Evolutionary conservation across 1,284 basidiomycete genomes (phyloP).

Genomic region (Pseudomicrostroma phylloplanum): DNA sequence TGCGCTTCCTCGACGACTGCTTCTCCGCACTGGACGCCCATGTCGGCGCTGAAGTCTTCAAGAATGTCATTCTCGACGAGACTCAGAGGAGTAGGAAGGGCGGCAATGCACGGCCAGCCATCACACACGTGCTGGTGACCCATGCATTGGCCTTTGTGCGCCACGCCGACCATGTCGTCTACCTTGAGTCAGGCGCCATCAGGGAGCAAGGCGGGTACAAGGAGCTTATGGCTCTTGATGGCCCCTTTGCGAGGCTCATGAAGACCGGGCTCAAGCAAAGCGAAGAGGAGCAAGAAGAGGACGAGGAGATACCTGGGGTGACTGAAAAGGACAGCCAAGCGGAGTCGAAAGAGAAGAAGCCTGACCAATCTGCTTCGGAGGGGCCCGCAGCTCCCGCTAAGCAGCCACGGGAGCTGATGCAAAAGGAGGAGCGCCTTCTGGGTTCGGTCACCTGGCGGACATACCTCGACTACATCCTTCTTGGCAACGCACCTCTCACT

Average conservation of each 20-base stretch:
- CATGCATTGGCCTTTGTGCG: slow-evolving; percentile 20
- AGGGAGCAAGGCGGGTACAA: slow-evolving; percentile 63
- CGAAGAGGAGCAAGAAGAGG: slow-evolving; percentile 43
- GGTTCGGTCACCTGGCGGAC: slow-evolving; percentile 17
- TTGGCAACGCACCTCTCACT: slow-evolving; percentile 15
- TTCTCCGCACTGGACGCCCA: slow-evolving; percentile 62
- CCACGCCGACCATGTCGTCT: slow-evolving; percentile 17
- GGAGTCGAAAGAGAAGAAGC: slow-evolving; percentile 22
- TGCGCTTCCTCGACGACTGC: slow-evolving; percentile 80
- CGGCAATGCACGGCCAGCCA: slow-evolving; percentile 11
- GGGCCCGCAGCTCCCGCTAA: background rate
- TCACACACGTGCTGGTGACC: slow-evolving; percentile 24
- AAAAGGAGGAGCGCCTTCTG: slow-evolving; percentile 18
- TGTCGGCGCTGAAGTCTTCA: slow-evolving; percentile 68
- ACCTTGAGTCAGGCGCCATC: slow-evolving; percentile 21
- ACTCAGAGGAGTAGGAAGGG: background rate
- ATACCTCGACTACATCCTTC: slow-evolving; percentile 22
- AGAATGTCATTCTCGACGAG: slow-evolving; percentile 16
- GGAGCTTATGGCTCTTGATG: slow-evolving; percentile 65
- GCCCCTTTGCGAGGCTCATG: slow-evolving; percentile 24
- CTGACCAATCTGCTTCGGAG: background rate
- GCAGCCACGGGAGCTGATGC: slow-evolving; percentile 14
- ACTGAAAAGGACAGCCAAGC: slow-evolving; percentile 23
- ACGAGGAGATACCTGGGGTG: slow-evolving; percentile 16
- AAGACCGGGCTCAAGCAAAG: slow-evolving; percentile 7